Evolutionary conservation across 108 stramenopile genomes (phyloP).

Genomic region (Cyclotella atomus): DNA sequence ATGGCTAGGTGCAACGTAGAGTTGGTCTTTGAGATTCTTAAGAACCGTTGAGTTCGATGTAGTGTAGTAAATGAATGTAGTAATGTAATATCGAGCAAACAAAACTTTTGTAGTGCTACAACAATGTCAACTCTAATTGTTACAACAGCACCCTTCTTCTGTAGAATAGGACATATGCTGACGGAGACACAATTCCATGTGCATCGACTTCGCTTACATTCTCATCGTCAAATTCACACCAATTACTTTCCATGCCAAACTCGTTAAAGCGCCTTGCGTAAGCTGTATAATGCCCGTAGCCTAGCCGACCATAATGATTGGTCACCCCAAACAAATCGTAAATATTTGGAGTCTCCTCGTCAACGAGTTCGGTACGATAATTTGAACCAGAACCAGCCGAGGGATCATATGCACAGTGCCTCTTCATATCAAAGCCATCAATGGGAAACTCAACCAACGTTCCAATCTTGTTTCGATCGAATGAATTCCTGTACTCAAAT

Average conservation of each 20-base stretch:
- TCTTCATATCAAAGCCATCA: constrained; percentile 74
- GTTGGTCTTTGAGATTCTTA: constrained; percentile 94
- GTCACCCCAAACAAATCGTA: constrained; percentile 94
- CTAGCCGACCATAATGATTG: constrained; percentile 95
- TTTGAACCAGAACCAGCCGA: neutral
- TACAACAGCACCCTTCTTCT: constrained; percentile 55
- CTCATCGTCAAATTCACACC: constrained; percentile 81
- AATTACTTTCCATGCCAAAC: constrained; percentile 49
- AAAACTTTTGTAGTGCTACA: neutral
- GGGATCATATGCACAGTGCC: constrained; percentile 38
- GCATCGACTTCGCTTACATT: constrained; percentile 42
- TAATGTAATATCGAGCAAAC: no score
- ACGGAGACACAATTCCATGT: constrained; percentile 47
- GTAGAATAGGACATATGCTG: constrained; percentile 85
- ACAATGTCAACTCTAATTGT: no score
- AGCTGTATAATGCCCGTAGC: constrained; percentile 98
- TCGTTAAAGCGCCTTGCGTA: constrained; percentile 80
- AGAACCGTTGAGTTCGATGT: constrained; percentile 54
- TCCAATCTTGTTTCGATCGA: constrained; percentile 78
- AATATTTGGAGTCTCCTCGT: constrained; percentile 64
- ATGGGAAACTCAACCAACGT: constrained; percentile 92
- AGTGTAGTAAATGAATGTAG: no score
- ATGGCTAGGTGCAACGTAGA: constrained; percentile 97
- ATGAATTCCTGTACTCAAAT: constrained; percentile 82
- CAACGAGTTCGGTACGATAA: constrained; percentile 36